phyloP scores from a whole-genome alignment of 805 yeast species.

The Teunomyces panamensis region DNA sequence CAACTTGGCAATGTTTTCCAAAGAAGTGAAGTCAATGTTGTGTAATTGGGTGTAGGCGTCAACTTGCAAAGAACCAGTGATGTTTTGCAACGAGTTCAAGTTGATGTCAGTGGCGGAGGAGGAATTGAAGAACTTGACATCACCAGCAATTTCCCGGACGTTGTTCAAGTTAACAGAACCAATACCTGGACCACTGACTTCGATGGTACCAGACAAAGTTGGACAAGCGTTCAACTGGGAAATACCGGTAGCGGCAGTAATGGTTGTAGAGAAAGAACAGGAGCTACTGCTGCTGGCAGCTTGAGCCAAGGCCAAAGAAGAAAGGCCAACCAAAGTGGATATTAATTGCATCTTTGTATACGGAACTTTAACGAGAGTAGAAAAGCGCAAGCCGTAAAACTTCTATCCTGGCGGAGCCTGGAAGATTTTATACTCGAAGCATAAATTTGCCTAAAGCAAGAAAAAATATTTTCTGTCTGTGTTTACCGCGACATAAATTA shows the following conservation, averaged over 20 bases:
- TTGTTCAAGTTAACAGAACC: conserved; percentile 19
- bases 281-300: conserved; percentile 14
- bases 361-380: conserved; percentile 2
- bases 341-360: conserved; percentile 6
- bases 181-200: conserved; percentile 27
- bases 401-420: background rate
- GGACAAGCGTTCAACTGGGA: conserved; percentile 35
- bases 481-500: background rate
- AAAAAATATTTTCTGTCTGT: background rate
- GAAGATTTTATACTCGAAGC: conserved; percentile 1
- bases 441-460: background rate
- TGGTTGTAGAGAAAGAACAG: conserved; percentile 41
- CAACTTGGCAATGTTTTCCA: conserved; percentile 28
- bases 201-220: conserved; percentile 40
- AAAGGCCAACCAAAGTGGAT: conserved; percentile 4
- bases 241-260: conserved; percentile 37
- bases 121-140: conserved; percentile 36
- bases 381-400: conserved; percentile 1
- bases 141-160: conserved; percentile 21
- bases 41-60: conserved; percentile 39
- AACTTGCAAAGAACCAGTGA: conserved; percentile 35
- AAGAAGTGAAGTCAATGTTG: conserved; percentile 32
- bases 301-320: conserved; percentile 8
- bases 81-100: conserved; percentile 26
- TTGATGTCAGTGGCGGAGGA: conserved; percentile 34